These are phyloP conservation scores for Cutaneotrichosporon cutaneum DNA, from an alignment of 1,284 basidiomycete genomes.

Conservation along the genomic window DNA sequence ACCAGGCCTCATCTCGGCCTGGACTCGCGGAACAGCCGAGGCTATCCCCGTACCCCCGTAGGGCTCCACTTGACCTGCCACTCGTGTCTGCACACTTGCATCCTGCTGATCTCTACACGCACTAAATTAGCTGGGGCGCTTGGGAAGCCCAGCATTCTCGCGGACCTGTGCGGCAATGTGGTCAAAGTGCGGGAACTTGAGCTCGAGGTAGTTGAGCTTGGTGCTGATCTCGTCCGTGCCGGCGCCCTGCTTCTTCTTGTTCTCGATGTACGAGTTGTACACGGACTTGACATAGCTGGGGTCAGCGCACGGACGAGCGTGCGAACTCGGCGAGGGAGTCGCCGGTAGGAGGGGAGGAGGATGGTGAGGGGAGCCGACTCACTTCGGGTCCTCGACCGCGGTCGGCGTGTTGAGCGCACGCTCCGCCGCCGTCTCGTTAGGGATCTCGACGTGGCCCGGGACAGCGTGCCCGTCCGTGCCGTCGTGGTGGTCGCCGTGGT, in stretches of 20 bases:
- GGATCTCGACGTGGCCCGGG: constrained; percentile 11
- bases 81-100: background rate
- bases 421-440: constrained; percentile 22
- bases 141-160: constrained; percentile 15
- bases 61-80: no score
- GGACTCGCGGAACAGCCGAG: no score
- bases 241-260: constrained; percentile 26
- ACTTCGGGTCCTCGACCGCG: constrained; percentile 22
- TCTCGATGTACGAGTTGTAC: constrained; percentile 19
- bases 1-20: background rate
- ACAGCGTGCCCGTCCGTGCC: constrained; percentile 11
- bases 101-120: background rate
- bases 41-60: no score
- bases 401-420: constrained; percentile 18
- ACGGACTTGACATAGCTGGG: constrained; percentile 21
- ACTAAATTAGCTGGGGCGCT: background rate
- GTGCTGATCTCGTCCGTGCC: constrained; percentile 7
- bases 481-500: constrained; percentile 25
- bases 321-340: background rate
- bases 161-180: constrained; percentile 13
- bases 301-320: background rate
- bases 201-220: constrained; percentile 21
- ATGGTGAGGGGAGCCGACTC: constrained; percentile 2
- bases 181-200: constrained; percentile 17
- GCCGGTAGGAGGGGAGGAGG: background rate